These are phyloP conservation scores for Curvularia sp. DNA, from an alignment of 2,329 filamentous ascomycete species.

Conservation along the genomic window DNA sequence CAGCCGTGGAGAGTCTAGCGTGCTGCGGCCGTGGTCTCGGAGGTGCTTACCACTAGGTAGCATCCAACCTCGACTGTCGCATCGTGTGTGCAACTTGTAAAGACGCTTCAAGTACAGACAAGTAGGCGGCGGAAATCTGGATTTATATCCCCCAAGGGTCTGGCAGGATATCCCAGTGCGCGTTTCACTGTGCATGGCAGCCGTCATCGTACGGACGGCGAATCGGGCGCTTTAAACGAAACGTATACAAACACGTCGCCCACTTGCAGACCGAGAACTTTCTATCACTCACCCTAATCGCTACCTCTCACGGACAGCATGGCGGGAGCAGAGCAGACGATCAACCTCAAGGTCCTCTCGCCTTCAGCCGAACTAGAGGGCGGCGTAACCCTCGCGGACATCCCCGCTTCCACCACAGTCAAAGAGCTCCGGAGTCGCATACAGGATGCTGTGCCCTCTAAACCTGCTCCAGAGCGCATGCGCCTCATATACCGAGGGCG, in stretches of 20 bases:
- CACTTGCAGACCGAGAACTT: slow-evolving; percentile 8
- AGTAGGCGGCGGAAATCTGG: not conserved
- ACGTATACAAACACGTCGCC: slow-evolving; percentile 41
- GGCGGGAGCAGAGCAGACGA: slow-evolving; percentile 29
- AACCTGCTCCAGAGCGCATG: slow-evolving; percentile 54
- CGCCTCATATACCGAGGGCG: slow-evolving; percentile 66
- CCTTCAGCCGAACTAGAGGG: slow-evolving; percentile 50
- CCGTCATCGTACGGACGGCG: slow-evolving; percentile 11
- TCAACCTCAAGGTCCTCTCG: slow-evolving; percentile 52
- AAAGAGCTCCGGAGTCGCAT: slow-evolving; percentile 62
- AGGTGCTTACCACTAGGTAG: slow-evolving; percentile 8
- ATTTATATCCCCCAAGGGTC: not conserved
- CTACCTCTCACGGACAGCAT: slow-evolving; percentile 26
- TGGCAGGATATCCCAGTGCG: not conserved
- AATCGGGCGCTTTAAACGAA: slow-evolving; percentile 38
- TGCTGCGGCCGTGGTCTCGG: slow-evolving; percentile 25
- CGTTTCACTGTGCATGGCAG: slow-evolving; percentile 18
- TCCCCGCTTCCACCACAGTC: slow-evolving; percentile 55
- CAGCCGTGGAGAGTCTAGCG: slow-evolving; percentile 19
- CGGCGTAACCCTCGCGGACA: slow-evolving; percentile 40
- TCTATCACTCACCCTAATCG: slow-evolving; percentile 9
- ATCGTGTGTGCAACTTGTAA: slow-evolving; percentile 6
- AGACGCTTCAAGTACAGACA: not conserved
- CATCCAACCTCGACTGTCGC: not conserved
- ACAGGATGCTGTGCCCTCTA: slow-evolving; percentile 55